phyloP scores from a whole-genome alignment of 345 rosid species.

The Arabidopsis arenosa region DNA sequence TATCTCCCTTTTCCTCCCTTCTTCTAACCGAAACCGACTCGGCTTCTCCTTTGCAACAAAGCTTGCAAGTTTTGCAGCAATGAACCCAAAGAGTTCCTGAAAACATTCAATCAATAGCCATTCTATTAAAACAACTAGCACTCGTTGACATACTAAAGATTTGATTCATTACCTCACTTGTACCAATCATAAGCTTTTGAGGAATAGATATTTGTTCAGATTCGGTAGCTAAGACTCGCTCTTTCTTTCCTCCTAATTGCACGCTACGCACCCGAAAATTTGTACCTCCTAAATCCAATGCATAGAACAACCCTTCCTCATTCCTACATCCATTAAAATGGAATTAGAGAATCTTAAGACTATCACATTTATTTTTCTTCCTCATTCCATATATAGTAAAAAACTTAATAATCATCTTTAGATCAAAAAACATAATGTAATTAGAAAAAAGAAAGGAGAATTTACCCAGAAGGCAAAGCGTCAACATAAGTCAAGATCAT shows the following conservation, averaged over 20 bases:
- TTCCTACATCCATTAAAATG: conserved; percentile 49
- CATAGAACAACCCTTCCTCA: conserved; percentile 87
- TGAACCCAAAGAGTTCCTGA: conserved; percentile 84
- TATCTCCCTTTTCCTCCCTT: conserved; percentile 72
- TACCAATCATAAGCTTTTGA: conserved; percentile 70
- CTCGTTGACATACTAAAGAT: not conserved
- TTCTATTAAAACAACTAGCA: not conserved
- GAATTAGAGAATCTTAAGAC: not conserved
- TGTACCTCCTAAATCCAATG: conserved; percentile 91
- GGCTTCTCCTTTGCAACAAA: conserved; percentile 60
- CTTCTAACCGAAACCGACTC: conserved; percentile 54
- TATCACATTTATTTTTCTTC: not conserved
- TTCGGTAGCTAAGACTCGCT: conserved; percentile 66
- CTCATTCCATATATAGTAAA: not conserved
- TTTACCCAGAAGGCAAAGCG: conserved; percentile 76
- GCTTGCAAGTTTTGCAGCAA: conserved; percentile 63
- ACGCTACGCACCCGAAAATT: conserved; percentile 80
- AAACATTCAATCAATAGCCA: conserved; percentile 15
- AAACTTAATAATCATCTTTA: not conserved
- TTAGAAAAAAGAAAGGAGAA: not conserved
- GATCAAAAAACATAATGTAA: not conserved
- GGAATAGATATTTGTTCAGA: conserved; percentile 78
- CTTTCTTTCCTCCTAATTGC: conserved; percentile 71
- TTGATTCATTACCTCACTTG: conserved; percentile 61
- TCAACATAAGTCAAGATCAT: conserved; percentile 87